Evolutionary conservation across 169 alveolate species (phyloP).

Genomic region (Plasmodium falciparum): DNA sequence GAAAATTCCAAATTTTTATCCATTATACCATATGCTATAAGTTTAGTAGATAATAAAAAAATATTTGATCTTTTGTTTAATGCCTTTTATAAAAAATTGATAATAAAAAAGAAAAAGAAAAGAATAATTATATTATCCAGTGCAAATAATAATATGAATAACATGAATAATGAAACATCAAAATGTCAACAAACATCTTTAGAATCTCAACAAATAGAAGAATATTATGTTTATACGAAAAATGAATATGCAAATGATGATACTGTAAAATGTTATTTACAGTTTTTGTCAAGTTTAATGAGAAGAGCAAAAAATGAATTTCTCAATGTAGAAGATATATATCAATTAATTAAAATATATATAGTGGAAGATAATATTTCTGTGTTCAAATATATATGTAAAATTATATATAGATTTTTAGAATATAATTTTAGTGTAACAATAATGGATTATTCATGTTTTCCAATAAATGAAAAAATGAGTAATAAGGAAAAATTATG

Average conservation of each 20-base stretch:
- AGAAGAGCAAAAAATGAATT: conserved; percentile 42
- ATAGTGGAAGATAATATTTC: conserved; percentile 47
- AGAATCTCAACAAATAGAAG: neutral
- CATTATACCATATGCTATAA: conserved; percentile 69
- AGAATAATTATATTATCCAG: neutral
- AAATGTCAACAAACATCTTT: neutral
- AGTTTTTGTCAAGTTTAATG: conserved; percentile 49
- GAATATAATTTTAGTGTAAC: conserved; percentile 38
- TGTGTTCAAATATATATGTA: conserved; percentile 56
- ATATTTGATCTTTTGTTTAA: conserved; percentile 63
- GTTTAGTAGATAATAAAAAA: conserved; percentile 46
- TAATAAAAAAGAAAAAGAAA: conserved; percentile 59
- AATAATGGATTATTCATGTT: conserved; percentile 35
- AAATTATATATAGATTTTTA: conserved; percentile 65
- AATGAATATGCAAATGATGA: conserved; percentile 71
- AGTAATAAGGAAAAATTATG: conserved; percentile 13
- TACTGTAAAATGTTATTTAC: conserved; percentile 58
- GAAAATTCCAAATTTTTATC: conserved; percentile 58
- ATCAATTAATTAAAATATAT: conserved; percentile 58
- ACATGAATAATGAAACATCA: neutral
- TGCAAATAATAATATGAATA: neutral
- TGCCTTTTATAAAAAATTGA: conserved; percentile 45
- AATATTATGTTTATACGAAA: conserved; percentile 40
- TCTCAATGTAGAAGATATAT: conserved; percentile 56
- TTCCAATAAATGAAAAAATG: conserved; percentile 34